Conservation (phyloP, 2,329 filamentous ascomycete species). For the Alternaria triticina region DNA sequence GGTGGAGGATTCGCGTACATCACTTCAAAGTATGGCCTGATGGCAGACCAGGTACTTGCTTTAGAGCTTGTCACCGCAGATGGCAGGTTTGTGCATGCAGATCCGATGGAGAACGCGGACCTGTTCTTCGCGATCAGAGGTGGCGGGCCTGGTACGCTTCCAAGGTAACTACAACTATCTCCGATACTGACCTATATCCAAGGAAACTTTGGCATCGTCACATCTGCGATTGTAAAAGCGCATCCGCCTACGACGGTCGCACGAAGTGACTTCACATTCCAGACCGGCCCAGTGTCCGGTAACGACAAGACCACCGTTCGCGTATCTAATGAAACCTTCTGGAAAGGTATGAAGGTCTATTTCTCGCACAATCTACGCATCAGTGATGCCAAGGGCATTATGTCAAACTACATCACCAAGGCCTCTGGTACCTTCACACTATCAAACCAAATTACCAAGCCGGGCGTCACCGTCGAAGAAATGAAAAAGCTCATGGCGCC, state of each 20-base stretch:
- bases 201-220: conserved; percentile 41
- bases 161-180: background rate
- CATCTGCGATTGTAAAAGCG: conserved; percentile 36
- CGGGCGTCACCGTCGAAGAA: conserved; percentile 19
- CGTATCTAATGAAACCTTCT: conserved; percentile 34
- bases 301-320: conserved; percentile 19
- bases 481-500: conserved; percentile 27
- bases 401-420: conserved; percentile 31
- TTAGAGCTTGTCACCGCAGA: conserved; percentile 35
- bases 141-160: conserved; percentile 33
- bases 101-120: conserved; percentile 29
- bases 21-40: conserved; percentile 50
- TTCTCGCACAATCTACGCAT: conserved; percentile 34
- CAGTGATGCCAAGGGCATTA: conserved; percentile 30
- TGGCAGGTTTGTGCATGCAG: conserved; percentile 32
- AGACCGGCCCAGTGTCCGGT: conserved; percentile 27
- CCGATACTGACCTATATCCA: background rate
- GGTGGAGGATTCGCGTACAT: conserved; percentile 61
- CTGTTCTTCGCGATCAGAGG: conserved; percentile 40
- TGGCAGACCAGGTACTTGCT: conserved; percentile 35
- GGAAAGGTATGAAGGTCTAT: conserved; percentile 26
- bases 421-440: conserved; percentile 22
- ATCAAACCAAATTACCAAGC: conserved; percentile 25
- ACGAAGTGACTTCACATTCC: conserved; percentile 37
- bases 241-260: conserved; percentile 31